A percentile compares a stretch with the other conserved stretches of the same genome.
phyloP scores from a whole-genome alignment of 768 basidiomycete genomes.

The Fomitopsis pulvina region DNA sequence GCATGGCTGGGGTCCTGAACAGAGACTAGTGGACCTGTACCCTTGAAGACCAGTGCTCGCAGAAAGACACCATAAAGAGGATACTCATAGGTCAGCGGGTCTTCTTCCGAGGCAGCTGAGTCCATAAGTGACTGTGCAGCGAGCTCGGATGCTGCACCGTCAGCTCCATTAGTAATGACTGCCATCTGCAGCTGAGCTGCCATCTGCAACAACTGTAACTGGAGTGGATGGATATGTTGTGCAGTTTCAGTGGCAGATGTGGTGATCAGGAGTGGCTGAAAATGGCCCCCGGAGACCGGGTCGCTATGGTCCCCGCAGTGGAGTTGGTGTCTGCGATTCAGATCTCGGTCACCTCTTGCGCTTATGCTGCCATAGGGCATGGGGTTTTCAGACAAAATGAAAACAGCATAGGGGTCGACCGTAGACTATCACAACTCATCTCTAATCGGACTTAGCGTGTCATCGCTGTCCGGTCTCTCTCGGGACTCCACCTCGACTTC shows the following conservation, averaged over 20 bases:
- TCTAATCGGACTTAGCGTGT: neutral
- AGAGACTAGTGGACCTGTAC: constrained; percentile 14
- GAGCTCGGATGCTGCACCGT: constrained; percentile 21
- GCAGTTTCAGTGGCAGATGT: neutral
- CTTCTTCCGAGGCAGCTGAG: neutral
- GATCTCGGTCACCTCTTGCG: too few species aligned
- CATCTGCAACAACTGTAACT: neutral
- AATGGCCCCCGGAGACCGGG: too few species aligned
- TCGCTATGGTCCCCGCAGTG: too few species aligned
- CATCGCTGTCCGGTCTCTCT: neutral
- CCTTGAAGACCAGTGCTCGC: constrained; percentile 13
- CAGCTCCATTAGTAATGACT: constrained; percentile 15
- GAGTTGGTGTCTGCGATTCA: too few species aligned
- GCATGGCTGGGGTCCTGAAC: constrained; percentile 16
- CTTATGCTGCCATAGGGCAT: too few species aligned
- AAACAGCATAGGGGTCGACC: neutral
- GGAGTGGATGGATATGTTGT: too few species aligned
- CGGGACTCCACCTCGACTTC: neutral
- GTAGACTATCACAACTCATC: neutral
- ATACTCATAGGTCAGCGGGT: constrained; percentile 15
- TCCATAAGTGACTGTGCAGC: constrained; percentile 21
- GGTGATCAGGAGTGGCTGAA: too few species aligned
- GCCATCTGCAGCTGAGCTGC: constrained; percentile 6
- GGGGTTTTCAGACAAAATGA: too few species aligned
- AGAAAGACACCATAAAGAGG: constrained; percentile 19